Evolutionary conservation across 192 early-diverging fungal species (phyloP).

Genomic region (Backusella psychrophila): DNA sequence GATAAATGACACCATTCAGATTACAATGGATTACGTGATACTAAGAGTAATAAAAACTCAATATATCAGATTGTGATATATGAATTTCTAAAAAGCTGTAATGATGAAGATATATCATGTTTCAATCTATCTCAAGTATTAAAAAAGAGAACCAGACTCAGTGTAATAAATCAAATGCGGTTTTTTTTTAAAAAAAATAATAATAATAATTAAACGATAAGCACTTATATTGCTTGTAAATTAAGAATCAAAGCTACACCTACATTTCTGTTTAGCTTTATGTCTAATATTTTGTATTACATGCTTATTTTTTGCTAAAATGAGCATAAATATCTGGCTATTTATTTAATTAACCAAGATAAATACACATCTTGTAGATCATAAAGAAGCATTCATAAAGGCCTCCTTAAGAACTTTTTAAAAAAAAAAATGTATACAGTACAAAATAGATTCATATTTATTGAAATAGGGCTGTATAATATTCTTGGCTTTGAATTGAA

Average conservation of each 20-base stretch:
- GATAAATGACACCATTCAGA: too few species aligned
- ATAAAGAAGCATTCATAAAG: background rate
- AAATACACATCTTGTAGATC: background rate
- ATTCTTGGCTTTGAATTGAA: background rate
- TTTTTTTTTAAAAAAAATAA: background rate
- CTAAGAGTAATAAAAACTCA: too few species aligned
- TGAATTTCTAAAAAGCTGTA: background rate
- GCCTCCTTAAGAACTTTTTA: background rate
- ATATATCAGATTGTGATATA: too few species aligned
- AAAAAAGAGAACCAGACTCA: background rate
- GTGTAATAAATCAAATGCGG: background rate
- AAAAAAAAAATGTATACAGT: background rate
- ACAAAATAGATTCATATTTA: background rate
- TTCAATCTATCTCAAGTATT: background rate
- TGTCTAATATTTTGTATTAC: too few species aligned
- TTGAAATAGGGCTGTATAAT: background rate
- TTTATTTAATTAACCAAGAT: background rate
- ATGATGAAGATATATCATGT: background rate
- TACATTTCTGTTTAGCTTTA: too few species aligned
- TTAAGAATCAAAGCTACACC: background rate
- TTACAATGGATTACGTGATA: too few species aligned
- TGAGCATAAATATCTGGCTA: too few species aligned
- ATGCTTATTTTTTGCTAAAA: too few species aligned
- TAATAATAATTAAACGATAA: background rate
- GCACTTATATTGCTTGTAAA: background rate